Evolutionary conservation across 139 green algal species (phyloP).

Genomic region (Micromonas pusilla): DNA sequence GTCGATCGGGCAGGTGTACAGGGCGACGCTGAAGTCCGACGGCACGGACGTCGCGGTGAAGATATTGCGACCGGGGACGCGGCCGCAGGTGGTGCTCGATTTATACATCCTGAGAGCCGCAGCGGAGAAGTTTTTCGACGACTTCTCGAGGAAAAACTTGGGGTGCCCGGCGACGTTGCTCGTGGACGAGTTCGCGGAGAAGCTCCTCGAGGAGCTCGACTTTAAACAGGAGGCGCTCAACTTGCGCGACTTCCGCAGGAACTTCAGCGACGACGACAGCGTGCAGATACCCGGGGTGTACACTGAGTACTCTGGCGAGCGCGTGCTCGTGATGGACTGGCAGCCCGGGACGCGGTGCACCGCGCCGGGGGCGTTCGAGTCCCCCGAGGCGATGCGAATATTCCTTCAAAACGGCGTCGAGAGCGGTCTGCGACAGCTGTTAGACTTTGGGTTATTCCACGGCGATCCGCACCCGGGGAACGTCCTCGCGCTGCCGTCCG

Average conservation of each 20-base stretch:
- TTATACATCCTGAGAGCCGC: conserved; percentile 75
- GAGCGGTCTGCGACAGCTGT: conserved; percentile 83
- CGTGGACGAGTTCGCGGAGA: conserved; percentile 96
- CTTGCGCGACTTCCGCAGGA: conserved; percentile 77
- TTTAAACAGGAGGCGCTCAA: conserved; percentile 84
- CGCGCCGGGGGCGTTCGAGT: conserved; percentile 33
- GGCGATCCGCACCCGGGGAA: conserved; percentile 84
- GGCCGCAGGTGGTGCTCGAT: conserved; percentile 73
- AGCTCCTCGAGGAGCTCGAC: conserved; percentile 95
- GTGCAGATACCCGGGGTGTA: conserved; percentile 91
- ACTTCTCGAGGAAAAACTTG: conserved; percentile 51
- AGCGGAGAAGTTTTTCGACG: conserved; percentile 53
- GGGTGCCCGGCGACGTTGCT: conserved; percentile 85
- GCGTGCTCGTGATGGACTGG: conserved; percentile 95
- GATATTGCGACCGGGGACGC: conserved; percentile 74
- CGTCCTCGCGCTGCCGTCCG: conserved; percentile 82
- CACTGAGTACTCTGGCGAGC: conserved; percentile 60
- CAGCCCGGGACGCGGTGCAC: conserved; percentile 88
- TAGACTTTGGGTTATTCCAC: conserved; percentile 96
- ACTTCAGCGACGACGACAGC: conserved; percentile 70
- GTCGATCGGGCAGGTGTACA: conserved; percentile 44
- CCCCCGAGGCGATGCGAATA: conserved; percentile 16
- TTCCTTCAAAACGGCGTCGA: conserved; percentile 67
- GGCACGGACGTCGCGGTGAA: conserved; percentile 88
- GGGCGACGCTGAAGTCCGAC: conserved; percentile 62